A percentile compares a stretch with the other conserved stretches of the same genome.
These are phyloP conservation scores for Leccinum variabile DNA, from an alignment of 1,284 basidiomycete genomes.

Conservation along the genomic window DNA sequence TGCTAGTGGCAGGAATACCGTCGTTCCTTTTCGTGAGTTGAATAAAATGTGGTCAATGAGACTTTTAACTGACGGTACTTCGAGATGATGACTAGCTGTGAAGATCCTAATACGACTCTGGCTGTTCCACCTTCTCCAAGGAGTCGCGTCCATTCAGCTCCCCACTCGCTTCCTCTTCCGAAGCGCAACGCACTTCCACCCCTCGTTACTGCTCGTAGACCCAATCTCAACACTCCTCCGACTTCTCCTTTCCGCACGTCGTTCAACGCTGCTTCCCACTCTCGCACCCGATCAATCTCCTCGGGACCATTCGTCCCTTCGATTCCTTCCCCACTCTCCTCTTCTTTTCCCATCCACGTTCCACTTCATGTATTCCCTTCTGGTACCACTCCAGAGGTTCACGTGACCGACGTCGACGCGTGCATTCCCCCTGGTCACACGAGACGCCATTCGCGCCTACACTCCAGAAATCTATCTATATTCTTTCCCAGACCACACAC, in stretches of 20 bases:
- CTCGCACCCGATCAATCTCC: constrained; percentile 53
- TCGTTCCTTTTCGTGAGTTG: too few species aligned
- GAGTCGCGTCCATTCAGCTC: constrained; percentile 40
- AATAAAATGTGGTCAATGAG: too few species aligned
- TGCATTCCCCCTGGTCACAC: constrained; percentile 34
- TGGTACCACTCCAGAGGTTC: constrained; percentile 23
- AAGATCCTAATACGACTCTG: too few species aligned
- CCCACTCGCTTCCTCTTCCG: constrained; percentile 27
- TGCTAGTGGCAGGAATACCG: too few species aligned
- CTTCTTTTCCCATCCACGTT: constrained; percentile 26
- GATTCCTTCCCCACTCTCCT: constrained; percentile 35
- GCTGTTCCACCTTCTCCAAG: constrained; percentile 28
- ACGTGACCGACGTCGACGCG: constrained; percentile 16
- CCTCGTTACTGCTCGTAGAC: constrained; percentile 37
- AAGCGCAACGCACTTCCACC: constrained; percentile 24
- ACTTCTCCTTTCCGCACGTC: constrained; percentile 51
- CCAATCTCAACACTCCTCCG: constrained; percentile 34
- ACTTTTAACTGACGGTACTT: too few species aligned
- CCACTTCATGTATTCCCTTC: constrained; percentile 33
- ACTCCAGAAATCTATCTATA: constrained; percentile 87
- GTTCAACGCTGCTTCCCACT: constrained; percentile 38
- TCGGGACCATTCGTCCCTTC: constrained; percentile 56
- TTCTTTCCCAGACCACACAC: constrained; percentile 79
- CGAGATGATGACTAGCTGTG: too few species aligned
- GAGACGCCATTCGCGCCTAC: constrained; percentile 71